Percentiles rank a stretch among this genome's conserved stretches.
phyloP scores from a whole-genome alignment of 2,329 filamentous ascomycete species.

The Fusarium buharicum region DNA sequence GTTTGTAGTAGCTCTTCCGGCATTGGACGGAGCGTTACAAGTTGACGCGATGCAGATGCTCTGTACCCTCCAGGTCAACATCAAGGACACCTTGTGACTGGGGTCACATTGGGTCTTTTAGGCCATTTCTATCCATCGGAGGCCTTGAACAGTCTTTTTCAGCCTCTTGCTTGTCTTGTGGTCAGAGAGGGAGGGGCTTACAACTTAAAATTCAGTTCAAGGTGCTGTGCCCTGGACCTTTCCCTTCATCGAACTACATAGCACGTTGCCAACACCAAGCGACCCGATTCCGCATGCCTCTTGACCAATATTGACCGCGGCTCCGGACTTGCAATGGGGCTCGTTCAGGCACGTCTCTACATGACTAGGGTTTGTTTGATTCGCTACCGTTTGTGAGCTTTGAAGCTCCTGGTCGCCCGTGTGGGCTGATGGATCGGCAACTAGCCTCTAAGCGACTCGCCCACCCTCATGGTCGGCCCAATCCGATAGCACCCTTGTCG shows the following conservation, averaged over 20 bases:
- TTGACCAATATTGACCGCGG: constrained; percentile 3
- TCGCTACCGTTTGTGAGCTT: constrained; percentile 27
- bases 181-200: constrained; percentile 16
- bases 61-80: constrained; percentile 6
- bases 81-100: constrained; percentile 19
- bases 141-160: constrained; percentile 8
- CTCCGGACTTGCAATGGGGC: constrained; percentile 20
- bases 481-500: constrained; percentile 43
- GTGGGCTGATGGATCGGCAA: constrained; percentile 44
- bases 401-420: constrained; percentile 28
- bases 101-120: constrained; percentile 14
- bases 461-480: constrained; percentile 42
- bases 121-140: constrained; percentile 12
- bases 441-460: constrained; percentile 41
- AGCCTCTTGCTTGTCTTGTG: constrained; percentile 1
- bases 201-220: neutral
- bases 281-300: constrained; percentile 28
- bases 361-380: constrained; percentile 17
- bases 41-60: constrained; percentile 12
- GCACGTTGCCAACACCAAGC: neutral
- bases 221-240: neutral
- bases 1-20: neutral
- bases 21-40: neutral
- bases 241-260: neutral
- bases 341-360: constrained; percentile 23